Conservation (phyloP, 163 green algal species). For the Trebouxia gelatinosa region DNA sequence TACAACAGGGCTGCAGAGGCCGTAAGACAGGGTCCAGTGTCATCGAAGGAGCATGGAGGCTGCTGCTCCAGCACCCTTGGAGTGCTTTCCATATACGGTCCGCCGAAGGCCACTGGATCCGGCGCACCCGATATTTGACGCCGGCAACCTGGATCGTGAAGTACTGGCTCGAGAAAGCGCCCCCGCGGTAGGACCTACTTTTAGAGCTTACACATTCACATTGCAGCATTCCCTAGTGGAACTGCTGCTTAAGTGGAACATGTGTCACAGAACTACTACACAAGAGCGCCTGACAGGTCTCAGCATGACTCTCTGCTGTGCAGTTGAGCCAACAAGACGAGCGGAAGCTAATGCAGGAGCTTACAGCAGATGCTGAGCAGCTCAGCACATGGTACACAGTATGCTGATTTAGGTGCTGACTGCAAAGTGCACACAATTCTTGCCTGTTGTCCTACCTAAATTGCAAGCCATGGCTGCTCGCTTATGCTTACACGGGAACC, state of each 20-base stretch:
- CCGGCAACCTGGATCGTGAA: background rate
- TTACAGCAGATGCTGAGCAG: slow-evolving; percentile 3
- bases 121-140: background rate
- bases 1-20: no score
- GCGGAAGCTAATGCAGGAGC: background rate
- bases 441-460: no score
- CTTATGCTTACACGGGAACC: no score
- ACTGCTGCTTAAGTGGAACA: background rate
- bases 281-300: background rate
- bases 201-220: background rate
- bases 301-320: background rate
- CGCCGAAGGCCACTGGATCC: background rate
- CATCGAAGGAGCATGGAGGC: no score
- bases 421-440: no score
- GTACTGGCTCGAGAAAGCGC: background rate
- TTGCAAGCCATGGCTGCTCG: no score
- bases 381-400: background rate
- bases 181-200: background rate
- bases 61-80: no score
- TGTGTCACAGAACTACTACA: background rate
- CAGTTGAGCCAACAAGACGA: slow-evolving; percentile 15
- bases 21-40: no score
- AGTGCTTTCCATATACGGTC: no score
- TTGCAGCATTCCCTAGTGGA: background rate
- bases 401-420: no score